These are phyloP conservation scores for Amanita thiersii DNA, from an alignment of 768 basidiomycete species.

Conservation along the genomic window DNA sequence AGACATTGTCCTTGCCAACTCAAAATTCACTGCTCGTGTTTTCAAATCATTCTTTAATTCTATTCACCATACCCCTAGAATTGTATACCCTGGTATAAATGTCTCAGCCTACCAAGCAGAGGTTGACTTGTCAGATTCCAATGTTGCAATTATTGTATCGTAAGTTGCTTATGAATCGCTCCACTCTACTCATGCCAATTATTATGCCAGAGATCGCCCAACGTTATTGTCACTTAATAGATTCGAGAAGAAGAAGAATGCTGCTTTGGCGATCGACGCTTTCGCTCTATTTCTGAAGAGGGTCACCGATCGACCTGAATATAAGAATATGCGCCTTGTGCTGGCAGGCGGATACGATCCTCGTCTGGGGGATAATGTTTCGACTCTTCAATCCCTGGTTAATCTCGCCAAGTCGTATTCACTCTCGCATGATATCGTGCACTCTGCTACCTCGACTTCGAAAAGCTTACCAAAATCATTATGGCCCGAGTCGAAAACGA, in stretches of 20 bases:
- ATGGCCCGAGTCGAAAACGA: slow-evolving; percentile 23
- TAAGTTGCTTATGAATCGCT: slow-evolving; percentile 26
- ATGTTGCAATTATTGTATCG: slow-evolving; percentile 50
- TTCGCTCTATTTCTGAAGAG: slow-evolving; percentile 50
- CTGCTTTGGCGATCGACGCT: slow-evolving; percentile 67
- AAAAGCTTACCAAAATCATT: slow-evolving; percentile 30
- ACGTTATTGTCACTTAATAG: slow-evolving; percentile 88
- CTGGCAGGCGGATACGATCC: slow-evolving; percentile 90
- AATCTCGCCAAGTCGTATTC: slow-evolving; percentile 42
- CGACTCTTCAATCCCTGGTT: slow-evolving; percentile 56
- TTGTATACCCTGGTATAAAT: slow-evolving; percentile 97
- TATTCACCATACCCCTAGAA: slow-evolving; percentile 50
- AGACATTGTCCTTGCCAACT: slow-evolving; percentile 89
- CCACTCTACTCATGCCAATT: background rate
- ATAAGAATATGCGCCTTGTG: slow-evolving; percentile 54
- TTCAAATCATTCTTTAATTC: slow-evolving; percentile 71
- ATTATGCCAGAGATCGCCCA: slow-evolving; percentile 54
- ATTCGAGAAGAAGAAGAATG: slow-evolving; percentile 95
- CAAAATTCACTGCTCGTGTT: slow-evolving; percentile 78
- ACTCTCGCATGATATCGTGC: slow-evolving; percentile 52
- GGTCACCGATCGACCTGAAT: slow-evolving; percentile 14
- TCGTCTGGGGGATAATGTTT: slow-evolving; percentile 76
- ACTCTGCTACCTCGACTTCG: slow-evolving; percentile 33
- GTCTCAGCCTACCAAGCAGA: slow-evolving; percentile 55
- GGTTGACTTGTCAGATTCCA: slow-evolving; percentile 35